Evolutionary conservation across 2,329 filamentous ascomycete genomes (phyloP), one percentile per base, ranked within the genome.

Genomic region (Venturia asperata): DNA sequence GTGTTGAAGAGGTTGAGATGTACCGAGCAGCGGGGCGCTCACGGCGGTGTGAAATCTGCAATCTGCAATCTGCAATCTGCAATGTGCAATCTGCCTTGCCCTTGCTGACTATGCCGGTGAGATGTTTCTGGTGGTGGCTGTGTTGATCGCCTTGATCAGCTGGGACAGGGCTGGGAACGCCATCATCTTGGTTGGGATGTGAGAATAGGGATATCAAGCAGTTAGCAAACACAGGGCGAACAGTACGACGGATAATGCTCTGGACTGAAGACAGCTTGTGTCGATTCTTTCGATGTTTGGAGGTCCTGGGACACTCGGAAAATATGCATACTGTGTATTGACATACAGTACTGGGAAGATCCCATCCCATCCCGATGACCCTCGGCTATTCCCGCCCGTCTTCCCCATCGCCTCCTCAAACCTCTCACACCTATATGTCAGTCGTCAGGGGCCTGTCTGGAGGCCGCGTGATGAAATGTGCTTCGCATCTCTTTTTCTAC

Each of bases 391-490:
- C 24, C 49, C 10, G 13, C 19, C 45, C 45, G 2, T 47, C 45
- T 10, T 24, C 19, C 45, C 17, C 45, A 10, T 9, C 10, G 4
- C 21, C 21, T 47, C 19, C 45, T 15, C 45, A 2, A 9, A 3
- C 39, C 9, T 10, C 45, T n/a, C 45, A n/a, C 13, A 10, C 45
- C 9, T 9, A 10, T 17, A n/a, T n/a, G 15, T n/a, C 43, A 47
- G 1, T 17, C 21, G 13, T n/a, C n/a, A n/a, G n/a, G 24, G 6
- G 6, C 21, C 47, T 24, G n/a, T 56, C 30, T 27, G 30, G 52
- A 56, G 52, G 52, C 52, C 52, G 52, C 52, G n/a, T n/a, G 27
- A 15, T 56, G 52, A 37, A 56, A 19, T 27, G 52, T 56, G 19
- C 9, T 5, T 56, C 49, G 49, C 49, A 6, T 56, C 27, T 56